These are phyloP conservation scores for Meyerozyma carpophila DNA, from an alignment of 1,139 yeast genomes.

Conservation along the genomic window DNA sequence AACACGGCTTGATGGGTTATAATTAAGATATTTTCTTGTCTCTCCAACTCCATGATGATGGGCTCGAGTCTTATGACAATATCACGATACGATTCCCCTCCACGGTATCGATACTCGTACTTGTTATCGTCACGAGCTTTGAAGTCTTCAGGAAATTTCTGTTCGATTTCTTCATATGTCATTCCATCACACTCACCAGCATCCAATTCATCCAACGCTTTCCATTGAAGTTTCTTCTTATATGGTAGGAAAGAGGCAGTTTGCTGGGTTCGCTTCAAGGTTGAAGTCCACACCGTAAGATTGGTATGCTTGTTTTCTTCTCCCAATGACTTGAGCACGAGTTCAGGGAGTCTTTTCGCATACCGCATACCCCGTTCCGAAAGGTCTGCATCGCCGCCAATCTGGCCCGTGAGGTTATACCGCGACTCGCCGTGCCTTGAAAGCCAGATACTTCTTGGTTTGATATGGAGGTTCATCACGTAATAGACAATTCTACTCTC, in stretches of 20 bases:
- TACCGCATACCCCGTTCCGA: slow-evolving; percentile 84
- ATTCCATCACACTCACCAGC: slow-evolving; percentile 98
- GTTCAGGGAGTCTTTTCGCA: slow-evolving; percentile 74
- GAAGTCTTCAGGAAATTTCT: slow-evolving; percentile 86
- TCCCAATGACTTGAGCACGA: slow-evolving; percentile 71
- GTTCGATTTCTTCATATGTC: slow-evolving; percentile 72
- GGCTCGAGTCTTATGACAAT: slow-evolving; percentile 94
- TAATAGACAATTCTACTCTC: slow-evolving; percentile 93
- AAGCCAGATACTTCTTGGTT: slow-evolving; percentile 87
- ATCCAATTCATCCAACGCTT: slow-evolving; percentile 93
- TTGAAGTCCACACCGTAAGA: slow-evolving; percentile 94
- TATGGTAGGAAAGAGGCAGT: slow-evolving; percentile 83
- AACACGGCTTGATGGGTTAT: slow-evolving; percentile 97
- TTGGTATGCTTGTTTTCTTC: slow-evolving; percentile 55
- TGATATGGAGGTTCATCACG: slow-evolving; percentile 90
- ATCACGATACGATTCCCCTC: slow-evolving; percentile 95
- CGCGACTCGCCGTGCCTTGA: slow-evolving; percentile 95
- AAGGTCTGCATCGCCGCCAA: slow-evolving; percentile 91
- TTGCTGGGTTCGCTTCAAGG: slow-evolving; percentile 86
- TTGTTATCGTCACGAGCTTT: slow-evolving; percentile 94
- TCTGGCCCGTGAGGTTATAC: slow-evolving; percentile 87
- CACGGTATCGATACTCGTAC: slow-evolving; percentile 91
- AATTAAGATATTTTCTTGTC: slow-evolving; percentile 91
- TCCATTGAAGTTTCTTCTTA: slow-evolving; percentile 81
- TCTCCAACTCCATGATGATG: slow-evolving; percentile 94